These are phyloP conservation scores for Grosmannia serpens DNA, from an alignment of 2,329 filamentous ascomycete species.

Conservation along the genomic window DNA sequence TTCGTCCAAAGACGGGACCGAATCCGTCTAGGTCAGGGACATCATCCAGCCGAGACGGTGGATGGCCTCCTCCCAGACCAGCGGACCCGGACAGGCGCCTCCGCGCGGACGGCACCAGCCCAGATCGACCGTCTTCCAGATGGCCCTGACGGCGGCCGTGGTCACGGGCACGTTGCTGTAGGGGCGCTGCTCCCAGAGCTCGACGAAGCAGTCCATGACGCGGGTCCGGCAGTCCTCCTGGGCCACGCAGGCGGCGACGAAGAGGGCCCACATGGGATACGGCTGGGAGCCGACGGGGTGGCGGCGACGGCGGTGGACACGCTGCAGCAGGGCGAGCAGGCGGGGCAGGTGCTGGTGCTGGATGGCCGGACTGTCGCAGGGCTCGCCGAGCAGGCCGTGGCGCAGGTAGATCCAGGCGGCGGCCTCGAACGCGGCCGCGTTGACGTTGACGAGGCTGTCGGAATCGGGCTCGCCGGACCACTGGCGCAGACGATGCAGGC, in stretches of 20 bases:
- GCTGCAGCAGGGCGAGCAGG: not conserved
- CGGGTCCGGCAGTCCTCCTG: not conserved
- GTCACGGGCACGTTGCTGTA: constrained; percentile 4
- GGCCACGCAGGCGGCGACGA: constrained; percentile 3
- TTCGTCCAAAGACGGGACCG: no score
- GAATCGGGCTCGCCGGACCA: constrained; percentile 4
- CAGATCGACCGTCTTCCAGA: constrained; percentile 4
- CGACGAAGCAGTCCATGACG: not conserved
- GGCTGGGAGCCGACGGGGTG: constrained; percentile 4
- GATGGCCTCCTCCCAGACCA: constrained; percentile 3
- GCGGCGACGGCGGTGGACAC: not conserved
- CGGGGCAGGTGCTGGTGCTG: not conserved
- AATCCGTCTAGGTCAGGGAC: not conserved
- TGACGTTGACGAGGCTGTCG: not conserved
- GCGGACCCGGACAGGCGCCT: not conserved
- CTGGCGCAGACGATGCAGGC: not conserved
- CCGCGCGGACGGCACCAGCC: not conserved
- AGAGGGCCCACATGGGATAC: constrained; percentile 5
- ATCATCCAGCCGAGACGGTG: constrained; percentile 3
- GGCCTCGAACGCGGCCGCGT: not conserved
- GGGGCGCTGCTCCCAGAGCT: not conserved
- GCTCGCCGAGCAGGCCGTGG: not conserved
- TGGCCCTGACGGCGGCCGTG: not conserved
- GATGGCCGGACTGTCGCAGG: not conserved
- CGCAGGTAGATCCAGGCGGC: constrained; percentile 4